These are phyloP conservation scores for Trichopus zeylanicus DNA, from an alignment of 116 monocot species.

Conservation along the genomic window DNA sequence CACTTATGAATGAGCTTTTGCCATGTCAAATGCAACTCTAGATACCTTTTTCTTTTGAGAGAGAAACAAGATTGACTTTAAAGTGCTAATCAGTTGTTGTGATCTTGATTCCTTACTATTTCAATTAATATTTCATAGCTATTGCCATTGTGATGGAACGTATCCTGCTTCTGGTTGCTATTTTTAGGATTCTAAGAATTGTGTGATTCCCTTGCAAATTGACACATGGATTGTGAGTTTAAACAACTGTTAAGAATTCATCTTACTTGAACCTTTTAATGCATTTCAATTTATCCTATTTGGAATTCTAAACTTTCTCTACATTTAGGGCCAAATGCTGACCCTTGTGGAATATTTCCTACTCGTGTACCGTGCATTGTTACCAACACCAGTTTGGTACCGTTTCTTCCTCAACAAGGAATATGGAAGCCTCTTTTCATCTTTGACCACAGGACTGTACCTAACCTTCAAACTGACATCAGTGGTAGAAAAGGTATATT, in stretches of 20 bases:
- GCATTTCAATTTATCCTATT: background rate
- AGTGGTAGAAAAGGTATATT: conserved; percentile 80
- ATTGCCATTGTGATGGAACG: too few species aligned
- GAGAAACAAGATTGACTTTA: background rate
- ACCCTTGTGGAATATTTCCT: conserved; percentile 89
- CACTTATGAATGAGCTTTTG: too few species aligned
- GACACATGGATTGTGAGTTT: too few species aligned
- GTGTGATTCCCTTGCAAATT: too few species aligned
- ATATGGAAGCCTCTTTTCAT: conserved; percentile 95
- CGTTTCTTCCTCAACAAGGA: conserved; percentile 97
- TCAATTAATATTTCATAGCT: too few species aligned
- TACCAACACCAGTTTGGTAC: conserved; percentile 97
- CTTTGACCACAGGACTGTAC: conserved; percentile 93
- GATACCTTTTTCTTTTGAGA: too few species aligned
- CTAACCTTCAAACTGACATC: conserved; percentile 96
- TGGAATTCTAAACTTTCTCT: background rate
- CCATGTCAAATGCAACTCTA: too few species aligned
- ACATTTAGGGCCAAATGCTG: conserved; percentile 82
- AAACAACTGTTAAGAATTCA: too few species aligned
- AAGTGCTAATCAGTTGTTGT: background rate
- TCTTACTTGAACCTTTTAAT: background rate
- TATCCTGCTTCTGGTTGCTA: too few species aligned
- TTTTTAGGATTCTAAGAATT: too few species aligned
- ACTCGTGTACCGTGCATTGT: conserved; percentile 81
- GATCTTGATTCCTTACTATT: too few species aligned